Base-by-base conservation (phyloP, 164 flowering plant genomes). In the Buxus sempervirens region DNA sequence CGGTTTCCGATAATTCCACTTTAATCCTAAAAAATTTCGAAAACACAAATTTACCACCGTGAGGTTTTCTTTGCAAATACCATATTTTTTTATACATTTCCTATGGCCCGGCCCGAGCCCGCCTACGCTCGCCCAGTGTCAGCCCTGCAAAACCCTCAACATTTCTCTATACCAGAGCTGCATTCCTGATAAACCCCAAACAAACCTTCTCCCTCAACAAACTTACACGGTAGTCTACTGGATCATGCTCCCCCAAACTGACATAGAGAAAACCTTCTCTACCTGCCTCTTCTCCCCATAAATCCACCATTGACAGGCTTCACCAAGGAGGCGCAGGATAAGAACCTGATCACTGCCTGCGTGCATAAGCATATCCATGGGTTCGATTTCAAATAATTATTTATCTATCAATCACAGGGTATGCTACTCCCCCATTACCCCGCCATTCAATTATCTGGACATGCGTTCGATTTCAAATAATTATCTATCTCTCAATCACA, bases 341-440 rank as follows among this genome's bases (percentile, higher is more conserved):
- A 12, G 24, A 24, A 9, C 18, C 2, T 58, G 3, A 26, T 16
- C 25, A 12, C 25, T 1, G 12, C 0, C 22, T 18, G 13, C 12
- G 23, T 18, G 3, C 59, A 10, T 24, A 2, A 3, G 16, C 38
- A 42, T 56, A 58, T 3, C 62, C 57, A 72, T 72, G 75, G 65
- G 56, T 72, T 66, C 70, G 15, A 18, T 55, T 66, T 66, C 70
- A 20, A 58, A 59, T 38, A 55, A 49, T 48, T 68, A 58, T 54
- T 53, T 73, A 55, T 63, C 76, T 15, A 25, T 63, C 28, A 71
- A 48, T 28, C 71, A 66, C 1, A 72, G 67, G 75, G 67, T 73
- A 15, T 23, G 15, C 32, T 21, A 9, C 51, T 5, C 12, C 45
- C 12, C 45, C 45, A 5, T 41, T 12, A 12, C 45, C 12, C 5